These are phyloP conservation scores for Spinacia oleracea DNA, from an alignment of 179 eudicot genomes.

Conservation along the genomic window DNA sequence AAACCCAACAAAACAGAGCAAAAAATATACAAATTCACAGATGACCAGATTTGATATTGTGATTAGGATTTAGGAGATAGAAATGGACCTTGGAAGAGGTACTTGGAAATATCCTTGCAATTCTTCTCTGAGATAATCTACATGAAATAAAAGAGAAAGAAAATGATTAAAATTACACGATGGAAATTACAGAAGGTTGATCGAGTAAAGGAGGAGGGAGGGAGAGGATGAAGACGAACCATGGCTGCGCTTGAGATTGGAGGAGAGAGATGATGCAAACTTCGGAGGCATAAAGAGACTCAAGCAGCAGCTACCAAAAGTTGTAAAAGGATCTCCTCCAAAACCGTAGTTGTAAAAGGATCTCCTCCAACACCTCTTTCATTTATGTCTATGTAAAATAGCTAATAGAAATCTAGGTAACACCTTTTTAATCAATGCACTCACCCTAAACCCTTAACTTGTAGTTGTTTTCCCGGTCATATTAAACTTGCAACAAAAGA, in stretches of 20 bases:
- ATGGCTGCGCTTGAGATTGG: slow-evolving; percentile 14
- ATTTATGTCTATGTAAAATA: too few species aligned
- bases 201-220: too few species aligned
- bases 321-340: not conserved
- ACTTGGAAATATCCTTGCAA: slow-evolving; percentile 81
- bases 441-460: too few species aligned
- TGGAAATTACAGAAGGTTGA: not conserved
- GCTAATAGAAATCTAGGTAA: too few species aligned
- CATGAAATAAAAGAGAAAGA: slow-evolving; percentile 3
- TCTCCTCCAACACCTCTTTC: too few species aligned
- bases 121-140: slow-evolving; percentile 96
- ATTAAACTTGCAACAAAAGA: too few species aligned
- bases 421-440: too few species aligned
- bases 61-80: not conserved
- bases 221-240: not conserved
- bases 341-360: not conserved
- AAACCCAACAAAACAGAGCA: not conserved
- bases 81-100: slow-evolving; percentile 77
- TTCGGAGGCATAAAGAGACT: not conserved
- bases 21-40: not conserved
- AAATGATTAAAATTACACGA: not conserved
- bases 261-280: not conserved
- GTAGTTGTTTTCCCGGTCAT: too few species aligned
- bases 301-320: not conserved
- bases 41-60: too few species aligned